These are phyloP conservation scores for Dactylellina drechsleri DNA, from an alignment of 2,329 filamentous ascomycete species.

Conservation along the genomic window DNA sequence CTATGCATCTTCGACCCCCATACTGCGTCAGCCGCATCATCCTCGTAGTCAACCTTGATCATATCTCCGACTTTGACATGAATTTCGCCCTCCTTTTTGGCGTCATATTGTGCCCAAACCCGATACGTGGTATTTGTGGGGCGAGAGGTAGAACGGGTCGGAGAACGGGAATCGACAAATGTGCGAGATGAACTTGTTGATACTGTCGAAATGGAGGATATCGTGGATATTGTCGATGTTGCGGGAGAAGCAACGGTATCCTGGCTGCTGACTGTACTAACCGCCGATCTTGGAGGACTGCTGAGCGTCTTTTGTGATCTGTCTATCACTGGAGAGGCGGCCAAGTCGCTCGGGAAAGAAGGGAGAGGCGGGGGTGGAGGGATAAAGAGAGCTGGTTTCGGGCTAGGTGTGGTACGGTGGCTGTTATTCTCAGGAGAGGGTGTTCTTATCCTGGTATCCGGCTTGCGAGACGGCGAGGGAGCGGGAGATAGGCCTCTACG, in stretches of 20 bases:
- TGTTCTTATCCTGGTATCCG: not conserved
- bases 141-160: constrained; percentile 37
- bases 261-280: not conserved
- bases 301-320: constrained; percentile 25
- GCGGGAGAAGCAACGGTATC: constrained; percentile 3
- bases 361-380: constrained; percentile 48
- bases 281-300: constrained; percentile 20
- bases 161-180: constrained; percentile 28
- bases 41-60: constrained; percentile 52
- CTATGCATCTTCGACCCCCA: constrained; percentile 48
- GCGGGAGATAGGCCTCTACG: constrained; percentile 15
- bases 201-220: constrained; percentile 10
- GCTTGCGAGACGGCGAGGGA: constrained; percentile 19
- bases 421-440: constrained; percentile 11
- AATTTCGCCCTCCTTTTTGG: constrained; percentile 41
- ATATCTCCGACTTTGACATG: constrained; percentile 47
- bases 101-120: constrained; percentile 52
- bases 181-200: constrained; percentile 9
- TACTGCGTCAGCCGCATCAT: constrained; percentile 28
- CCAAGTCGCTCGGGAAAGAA: constrained; percentile 40
- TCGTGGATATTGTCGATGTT: not conserved
- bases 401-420: constrained; percentile 27
- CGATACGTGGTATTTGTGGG: constrained; percentile 34
- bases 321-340: constrained; percentile 29
- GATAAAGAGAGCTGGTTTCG: constrained; percentile 42